Conservation (phyloP, 768 basidiomycete species). For the Cystobasidium ongulense region DNA sequence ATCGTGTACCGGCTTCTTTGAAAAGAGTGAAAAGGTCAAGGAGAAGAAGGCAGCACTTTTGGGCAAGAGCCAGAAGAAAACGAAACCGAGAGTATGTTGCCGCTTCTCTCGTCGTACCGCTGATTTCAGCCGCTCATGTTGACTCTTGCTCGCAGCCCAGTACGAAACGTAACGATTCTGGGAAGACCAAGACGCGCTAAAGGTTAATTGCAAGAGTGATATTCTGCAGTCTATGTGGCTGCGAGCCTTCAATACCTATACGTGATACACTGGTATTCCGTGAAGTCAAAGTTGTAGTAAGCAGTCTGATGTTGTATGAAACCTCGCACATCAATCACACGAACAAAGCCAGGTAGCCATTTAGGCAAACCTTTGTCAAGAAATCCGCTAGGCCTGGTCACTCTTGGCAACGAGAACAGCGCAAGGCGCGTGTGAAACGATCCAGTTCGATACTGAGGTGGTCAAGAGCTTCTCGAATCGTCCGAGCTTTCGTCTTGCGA, state of each 20-base stretch:
- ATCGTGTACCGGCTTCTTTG: conserved; percentile 44
- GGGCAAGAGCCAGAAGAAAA: neutral
- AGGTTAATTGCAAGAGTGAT: neutral
- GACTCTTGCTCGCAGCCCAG: neutral
- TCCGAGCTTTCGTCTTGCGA: conserved; percentile 13
- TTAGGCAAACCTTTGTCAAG: neutral
- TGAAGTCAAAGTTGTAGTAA: neutral
- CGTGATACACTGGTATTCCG: too few relatives aligned
- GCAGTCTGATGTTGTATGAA: neutral
- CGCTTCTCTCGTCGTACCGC: too few relatives aligned
- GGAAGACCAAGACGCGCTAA: neutral
- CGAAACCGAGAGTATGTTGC: neutral
- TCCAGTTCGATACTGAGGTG: conserved; percentile 12
- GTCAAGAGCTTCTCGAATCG: conserved; percentile 13
- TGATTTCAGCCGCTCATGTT: too few relatives aligned
- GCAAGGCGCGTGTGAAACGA: conserved; percentile 6
- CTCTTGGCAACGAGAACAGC: conserved; percentile 23
- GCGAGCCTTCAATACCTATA: too few relatives aligned
- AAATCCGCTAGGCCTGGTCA: neutral
- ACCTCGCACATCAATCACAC: neutral
- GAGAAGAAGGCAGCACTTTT: conserved; percentile 35
- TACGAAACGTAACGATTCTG: neutral
- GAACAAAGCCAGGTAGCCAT: neutral
- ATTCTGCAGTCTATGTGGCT: neutral
- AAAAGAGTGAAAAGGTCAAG: conserved; percentile 42